Evolutionary conservation across 176 grass and related monocot species (phyloP), one percentile per base, ranked within the genome.

Genomic region (Bromus sterilis): DNA sequence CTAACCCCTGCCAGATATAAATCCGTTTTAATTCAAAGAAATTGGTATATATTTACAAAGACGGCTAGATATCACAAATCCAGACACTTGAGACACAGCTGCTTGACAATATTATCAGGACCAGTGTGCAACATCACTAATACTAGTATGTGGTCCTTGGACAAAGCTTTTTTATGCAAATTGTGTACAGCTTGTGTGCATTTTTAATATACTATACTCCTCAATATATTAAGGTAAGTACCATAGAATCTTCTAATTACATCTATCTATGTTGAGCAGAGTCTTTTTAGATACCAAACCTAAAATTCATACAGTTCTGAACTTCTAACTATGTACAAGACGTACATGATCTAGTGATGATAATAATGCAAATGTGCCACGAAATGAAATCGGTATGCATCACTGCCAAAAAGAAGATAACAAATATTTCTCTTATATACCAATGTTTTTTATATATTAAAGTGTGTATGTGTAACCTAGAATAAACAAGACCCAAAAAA

Each of bases 371-470:
- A 40, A 31, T 60, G 26, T 78, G 51, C 55, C 59, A 24, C 18
- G 36, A 67, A 65, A 82, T 39, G 36, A 69, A 70, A 57, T 32
- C 24, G 24, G 41, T 63, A 43, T 18, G 35, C 46, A 63, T 40
- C 30, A 57, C 61, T 9, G 1, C 34, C 31, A 42, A 82, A 82
- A 56, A 49, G 21, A 35, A 23, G 56, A 80, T 30, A 33, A 21
- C 12, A 10, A 63, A 84, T 76, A 2, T 20, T 63, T 70, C 66
- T 71, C 15, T 24, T 71, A 58, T 24, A 41, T 43, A 70, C 34
- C 62, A 71, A 33, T 71, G 29, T 6, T 78, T 77, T 81, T 64
- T 55, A 49, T 80, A 74, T 32, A 60, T 33, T 84, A 40, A 65
- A 23, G 36, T 63, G 4, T 28, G n/a, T 64, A 80, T 43, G 85